Evolutionary conservation across 2,329 filamentous ascomycete genomes (phyloP).

Genomic region (Knoxdaviesia capensis): DNA sequence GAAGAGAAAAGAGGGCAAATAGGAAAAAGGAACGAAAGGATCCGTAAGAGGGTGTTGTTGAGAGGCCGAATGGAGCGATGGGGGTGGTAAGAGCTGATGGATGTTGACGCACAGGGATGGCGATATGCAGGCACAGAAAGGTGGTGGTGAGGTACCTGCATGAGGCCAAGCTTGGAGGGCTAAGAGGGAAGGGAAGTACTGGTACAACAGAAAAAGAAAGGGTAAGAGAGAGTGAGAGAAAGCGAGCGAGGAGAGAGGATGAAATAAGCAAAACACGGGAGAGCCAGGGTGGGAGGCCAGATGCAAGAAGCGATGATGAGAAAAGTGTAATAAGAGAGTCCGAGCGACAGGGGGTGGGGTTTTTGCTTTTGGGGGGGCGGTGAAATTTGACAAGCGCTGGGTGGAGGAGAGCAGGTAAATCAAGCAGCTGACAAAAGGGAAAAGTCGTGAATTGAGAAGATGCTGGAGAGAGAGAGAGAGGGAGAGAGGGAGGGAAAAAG

Average conservation of each 20-base stretch:
- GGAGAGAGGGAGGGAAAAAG: not conserved
- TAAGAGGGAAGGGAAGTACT: too few relatives aligned
- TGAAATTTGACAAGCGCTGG: too few relatives aligned
- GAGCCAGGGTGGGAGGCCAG: not conserved
- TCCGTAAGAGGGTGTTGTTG: not conserved
- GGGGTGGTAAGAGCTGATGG: not conserved
- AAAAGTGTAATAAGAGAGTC: not conserved
- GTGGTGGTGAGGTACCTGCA: not conserved
- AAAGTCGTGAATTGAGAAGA: too few relatives aligned
- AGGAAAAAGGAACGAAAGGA: constrained; percentile 5
- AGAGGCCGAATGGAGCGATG: not conserved
- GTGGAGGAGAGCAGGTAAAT: too few relatives aligned
- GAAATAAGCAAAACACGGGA: not conserved
- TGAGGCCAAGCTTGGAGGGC: not conserved
- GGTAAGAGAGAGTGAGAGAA: constrained; percentile 6
- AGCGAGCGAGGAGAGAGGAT: constrained; percentile 2
- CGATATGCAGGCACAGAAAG: not conserved
- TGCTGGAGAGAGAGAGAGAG: not conserved
- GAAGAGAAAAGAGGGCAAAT: constrained; percentile 2
- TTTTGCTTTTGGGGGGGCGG: not conserved
- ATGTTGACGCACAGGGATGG: not conserved
- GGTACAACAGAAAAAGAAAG: too few relatives aligned
- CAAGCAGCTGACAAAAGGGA: too few relatives aligned
- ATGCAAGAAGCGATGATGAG: not conserved
- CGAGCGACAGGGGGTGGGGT: not conserved